Percentiles rank a stretch among this genome's conserved stretches.
phyloP scores from a whole-genome alignment of 805 yeast genomes.

The Metschnikowia koreensis region DNA sequence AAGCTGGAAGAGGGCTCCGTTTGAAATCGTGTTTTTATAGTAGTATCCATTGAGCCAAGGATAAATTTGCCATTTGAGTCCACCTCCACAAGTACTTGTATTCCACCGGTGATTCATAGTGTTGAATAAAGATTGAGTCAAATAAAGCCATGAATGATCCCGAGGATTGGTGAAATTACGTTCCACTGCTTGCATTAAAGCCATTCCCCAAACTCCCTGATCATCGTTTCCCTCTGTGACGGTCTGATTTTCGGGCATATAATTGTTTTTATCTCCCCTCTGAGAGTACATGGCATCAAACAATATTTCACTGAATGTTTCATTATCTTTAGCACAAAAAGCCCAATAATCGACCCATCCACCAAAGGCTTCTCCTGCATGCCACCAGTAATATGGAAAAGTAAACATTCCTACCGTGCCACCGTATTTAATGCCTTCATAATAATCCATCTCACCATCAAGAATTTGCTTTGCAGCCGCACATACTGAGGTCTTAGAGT shows the following conservation, averaged over 20 bases:
- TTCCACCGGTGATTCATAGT: conserved; percentile 48
- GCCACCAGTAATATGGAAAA: conserved; percentile 52
- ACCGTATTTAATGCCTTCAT: conserved; percentile 40
- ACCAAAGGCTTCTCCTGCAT: conserved; percentile 53
- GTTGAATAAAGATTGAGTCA: conserved; percentile 44
- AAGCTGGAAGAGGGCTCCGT: conserved; percentile 44
- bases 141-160: conserved; percentile 38
- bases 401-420: conserved; percentile 48
- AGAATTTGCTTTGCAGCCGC: conserved; percentile 35
- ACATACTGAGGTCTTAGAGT: conserved; percentile 39
- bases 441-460: conserved; percentile 45
- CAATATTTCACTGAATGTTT: conserved; percentile 27
- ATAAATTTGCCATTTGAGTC: conserved; percentile 49
- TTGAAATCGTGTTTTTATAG: conserved; percentile 45
- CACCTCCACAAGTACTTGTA: conserved; percentile 37
- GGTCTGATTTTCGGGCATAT: conserved; percentile 45
- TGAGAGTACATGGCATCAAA: conserved; percentile 43
- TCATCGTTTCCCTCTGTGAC: conserved; percentile 51
- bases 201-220: conserved; percentile 52
- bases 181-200: conserved; percentile 47
- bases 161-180: conserved; percentile 35
- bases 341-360: conserved; percentile 42
- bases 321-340: conserved; percentile 37
- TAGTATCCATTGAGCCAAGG: conserved; percentile 47
- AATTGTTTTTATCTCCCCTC: conserved; percentile 39